Base-by-base conservation (phyloP, 2,329 filamentous ascomycete genomes). In the Penicillium sp. region DNA sequence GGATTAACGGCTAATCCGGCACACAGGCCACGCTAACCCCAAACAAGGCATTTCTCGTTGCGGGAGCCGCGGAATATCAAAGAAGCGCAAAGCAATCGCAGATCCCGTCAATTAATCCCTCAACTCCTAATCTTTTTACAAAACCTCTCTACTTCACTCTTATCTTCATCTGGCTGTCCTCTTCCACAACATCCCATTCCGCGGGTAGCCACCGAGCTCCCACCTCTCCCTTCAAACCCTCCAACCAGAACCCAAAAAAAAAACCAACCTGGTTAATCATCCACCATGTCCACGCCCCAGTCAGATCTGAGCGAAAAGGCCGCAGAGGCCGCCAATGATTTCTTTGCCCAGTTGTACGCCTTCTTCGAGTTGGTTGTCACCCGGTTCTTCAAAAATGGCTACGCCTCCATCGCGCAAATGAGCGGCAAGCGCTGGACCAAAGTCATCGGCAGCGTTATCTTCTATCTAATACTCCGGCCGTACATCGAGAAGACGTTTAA, bases 381-480 rank as follows among this genome's bases (percentile, higher is more conserved):
- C 12, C 74, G 74, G 29, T 68, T 77, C 65, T 69, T 62, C 48
- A 69, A 58, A 63, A 82, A 82, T 67, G 64, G 77, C 55, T 70
- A 73, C 59, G 59, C 64, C 53, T 76, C 80, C 45, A 76, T 82
- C 67, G 71, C 75, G 29, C 67, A 74, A 29, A 75, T 83, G 64
- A 74, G 72, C 46, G 57, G 72, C 35, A 70, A 75, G 58, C 79
- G 81, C 64, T 83, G 78, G 75, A 77, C 94, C 67, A 89, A 90
- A 48, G 81, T 94, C 57, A 75, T 91, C 64, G 81, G 86, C 64
- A 83, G 91, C 60, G 83, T 91, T 21, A 85, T 90, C 67, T 87
- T 84, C 55, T 95, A 93, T 78, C 71, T 87, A 62, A 82, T 94
- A 52, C 68, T 91, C 25, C 86, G 91, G 1, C 90, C 90, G 0